These are phyloP conservation scores for Acanthamoeba castellanii DNA, from an alignment of 208 protist genomes.

Conservation along the genomic window DNA sequence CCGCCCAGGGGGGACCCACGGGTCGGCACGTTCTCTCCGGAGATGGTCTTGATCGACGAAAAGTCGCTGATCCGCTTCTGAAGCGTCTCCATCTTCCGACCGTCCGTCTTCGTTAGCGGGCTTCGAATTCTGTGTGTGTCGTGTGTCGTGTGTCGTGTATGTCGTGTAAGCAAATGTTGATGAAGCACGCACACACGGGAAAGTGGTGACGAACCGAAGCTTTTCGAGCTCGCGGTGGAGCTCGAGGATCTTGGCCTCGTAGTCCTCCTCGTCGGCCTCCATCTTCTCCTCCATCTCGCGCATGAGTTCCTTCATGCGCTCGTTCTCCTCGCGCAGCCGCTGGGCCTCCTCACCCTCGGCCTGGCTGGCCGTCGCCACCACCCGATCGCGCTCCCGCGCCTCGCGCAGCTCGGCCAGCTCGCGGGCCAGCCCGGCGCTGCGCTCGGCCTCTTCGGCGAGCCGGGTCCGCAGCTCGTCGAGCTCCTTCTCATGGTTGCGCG, in stretches of 20 bases:
- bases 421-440: not conserved
- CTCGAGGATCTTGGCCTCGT: not conserved
- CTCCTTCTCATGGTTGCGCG: not conserved
- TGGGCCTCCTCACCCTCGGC: not conserved
- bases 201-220: not conserved
- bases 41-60: not conserved
- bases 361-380: not conserved
- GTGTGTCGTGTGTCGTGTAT: not conserved
- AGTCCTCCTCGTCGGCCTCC: not conserved
- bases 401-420: not conserved
- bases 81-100: constrained; percentile 23
- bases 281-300: not conserved
- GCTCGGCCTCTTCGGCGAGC: constrained; percentile 6
- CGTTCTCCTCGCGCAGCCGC: constrained; percentile 2
- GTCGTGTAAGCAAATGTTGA: too few relatives aligned
- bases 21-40: not conserved
- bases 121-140: not conserved
- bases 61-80: constrained; percentile 56
- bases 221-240: constrained; percentile 16
- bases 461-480: constrained; percentile 10
- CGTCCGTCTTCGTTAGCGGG: not conserved
- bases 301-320: not conserved
- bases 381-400: not conserved
- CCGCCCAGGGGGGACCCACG: not conserved
- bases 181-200: not conserved